Percentiles rank a stretch among this genome's conserved stretches.
Evolutionary conservation across 1,139 yeast genomes (phyloP).

Genomic region (Kurtzmaniella quercitrusa): DNA sequence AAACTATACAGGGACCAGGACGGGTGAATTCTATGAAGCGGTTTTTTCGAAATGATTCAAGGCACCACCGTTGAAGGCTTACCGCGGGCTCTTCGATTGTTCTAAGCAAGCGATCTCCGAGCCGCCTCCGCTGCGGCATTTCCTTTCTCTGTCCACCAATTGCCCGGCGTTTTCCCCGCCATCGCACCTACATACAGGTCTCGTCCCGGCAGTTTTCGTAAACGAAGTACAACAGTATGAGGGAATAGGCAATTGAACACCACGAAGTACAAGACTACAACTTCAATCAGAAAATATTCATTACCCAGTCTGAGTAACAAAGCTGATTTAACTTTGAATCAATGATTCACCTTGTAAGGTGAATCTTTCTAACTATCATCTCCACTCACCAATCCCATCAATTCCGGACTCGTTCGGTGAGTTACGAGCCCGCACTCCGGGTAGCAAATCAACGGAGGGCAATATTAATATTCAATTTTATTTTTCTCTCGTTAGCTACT

Average conservation of each 20-base stretch:
- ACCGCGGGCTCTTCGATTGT: no score
- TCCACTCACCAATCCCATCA: not conserved
- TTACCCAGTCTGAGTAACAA: no score
- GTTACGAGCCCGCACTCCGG: constrained; percentile 4
- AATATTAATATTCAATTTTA: constrained; percentile 1
- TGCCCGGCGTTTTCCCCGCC: constrained; percentile 1
- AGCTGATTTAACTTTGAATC: no score
- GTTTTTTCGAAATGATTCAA: no score
- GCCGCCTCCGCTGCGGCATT: not conserved
- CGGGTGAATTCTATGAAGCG: not conserved
- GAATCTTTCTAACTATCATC: no score
- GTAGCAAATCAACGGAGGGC: constrained; percentile 6
- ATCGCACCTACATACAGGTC: not conserved
- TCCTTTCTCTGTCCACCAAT: not conserved
- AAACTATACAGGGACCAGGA: not conserved
- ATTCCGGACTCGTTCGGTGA: not conserved
- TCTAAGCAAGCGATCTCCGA: not conserved
- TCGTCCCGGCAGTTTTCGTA: not conserved
- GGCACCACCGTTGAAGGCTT: no score
- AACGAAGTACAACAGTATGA: not conserved
- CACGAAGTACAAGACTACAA: no score
- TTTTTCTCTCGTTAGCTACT: not conserved
- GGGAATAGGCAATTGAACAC: no score
- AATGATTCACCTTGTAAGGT: not conserved
- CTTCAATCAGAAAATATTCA: no score